Conservation (phyloP, 2,329 filamentous ascomycete genomes). For the Aspergillus sp. region DNA sequence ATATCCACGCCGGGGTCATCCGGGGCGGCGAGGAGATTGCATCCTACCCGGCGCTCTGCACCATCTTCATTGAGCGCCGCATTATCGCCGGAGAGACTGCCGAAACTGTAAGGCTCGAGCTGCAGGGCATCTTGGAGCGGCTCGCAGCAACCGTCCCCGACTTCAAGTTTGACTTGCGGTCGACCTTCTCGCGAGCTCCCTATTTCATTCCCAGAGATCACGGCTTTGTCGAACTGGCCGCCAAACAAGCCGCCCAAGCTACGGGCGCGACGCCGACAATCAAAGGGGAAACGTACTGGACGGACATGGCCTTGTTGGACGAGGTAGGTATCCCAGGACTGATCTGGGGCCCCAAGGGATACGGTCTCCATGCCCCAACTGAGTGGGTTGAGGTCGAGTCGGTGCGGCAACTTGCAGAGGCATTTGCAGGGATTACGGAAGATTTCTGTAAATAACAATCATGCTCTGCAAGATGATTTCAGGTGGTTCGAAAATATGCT, state of each 20-base stretch:
- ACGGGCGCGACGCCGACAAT: not conserved
- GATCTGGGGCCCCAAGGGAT: not conserved
- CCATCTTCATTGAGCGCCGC: slow-evolving; percentile 1
- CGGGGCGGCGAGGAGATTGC: not conserved
- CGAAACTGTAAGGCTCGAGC: not conserved
- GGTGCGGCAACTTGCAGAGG: not conserved
- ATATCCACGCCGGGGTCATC: not conserved
- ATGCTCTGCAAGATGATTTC: not conserved
- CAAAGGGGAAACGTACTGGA: not conserved
- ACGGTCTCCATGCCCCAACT: not conserved
- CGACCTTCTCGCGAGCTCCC: not conserved
- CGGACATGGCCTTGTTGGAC: not conserved
- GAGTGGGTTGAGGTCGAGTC: not conserved
- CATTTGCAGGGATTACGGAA: not conserved
- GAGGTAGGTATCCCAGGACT: not conserved
- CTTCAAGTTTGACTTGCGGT: not conserved
- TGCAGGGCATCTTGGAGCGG: not conserved
- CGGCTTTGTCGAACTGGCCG: not conserved
- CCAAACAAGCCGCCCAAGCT: not conserved
- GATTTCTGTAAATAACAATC: not conserved
- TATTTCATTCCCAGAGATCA: not conserved
- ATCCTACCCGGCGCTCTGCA: slow-evolving; percentile 1
- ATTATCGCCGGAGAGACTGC: not conserved
- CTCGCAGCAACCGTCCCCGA: not conserved
- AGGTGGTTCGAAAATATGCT: too few species aligned